Percentiles rank a stretch among this genome's conserved stretches.
Conservation (phyloP, 2,329 filamentous ascomycete genomes). For the Verruconis gallopava region DNA sequence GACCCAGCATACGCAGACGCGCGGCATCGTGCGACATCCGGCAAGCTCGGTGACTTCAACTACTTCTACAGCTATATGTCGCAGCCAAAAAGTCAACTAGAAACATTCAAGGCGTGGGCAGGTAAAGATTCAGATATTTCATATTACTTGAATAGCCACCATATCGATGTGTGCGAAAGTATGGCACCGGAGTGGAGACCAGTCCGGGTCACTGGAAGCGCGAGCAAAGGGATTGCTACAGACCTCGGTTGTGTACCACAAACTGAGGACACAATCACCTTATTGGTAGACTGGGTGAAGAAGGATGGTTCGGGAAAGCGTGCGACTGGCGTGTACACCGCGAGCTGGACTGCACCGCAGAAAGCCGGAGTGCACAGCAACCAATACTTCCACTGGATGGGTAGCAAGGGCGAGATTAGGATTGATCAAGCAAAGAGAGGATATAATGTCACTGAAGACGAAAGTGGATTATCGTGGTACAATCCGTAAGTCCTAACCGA, state of each 20-base stretch:
- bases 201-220: conserved; percentile 64
- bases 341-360: conserved; percentile 88
- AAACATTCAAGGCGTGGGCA: conserved; percentile 92
- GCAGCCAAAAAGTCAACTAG: conserved; percentile 79
- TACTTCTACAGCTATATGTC: conserved; percentile 98
- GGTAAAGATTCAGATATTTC: conserved; percentile 86
- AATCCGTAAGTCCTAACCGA: conserved; percentile 49
- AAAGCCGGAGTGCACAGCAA: conserved; percentile 91
- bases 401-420: conserved; percentile 67
- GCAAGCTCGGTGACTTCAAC: conserved; percentile 82
- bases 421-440: conserved; percentile 89
- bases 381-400: conserved; percentile 95
- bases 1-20: conserved; percentile 90
- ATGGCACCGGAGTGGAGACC: conserved; percentile 79
- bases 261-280: conserved; percentile 87
- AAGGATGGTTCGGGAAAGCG: conserved; percentile 53
- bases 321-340: conserved; percentile 83
- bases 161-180: conserved; percentile 82
- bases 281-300: conserved; percentile 80
- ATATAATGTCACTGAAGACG: conserved; percentile 87
- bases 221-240: conserved; percentile 65
- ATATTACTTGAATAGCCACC: conserved; percentile 93
- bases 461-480: conserved; percentile 59
- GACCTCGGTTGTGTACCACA: conserved; percentile 62
- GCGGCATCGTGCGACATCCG: conserved; percentile 50